Evolutionary conservation across 2,329 filamentous ascomycete genomes (phyloP).

Genomic region (Orbilia oligospora): DNA sequence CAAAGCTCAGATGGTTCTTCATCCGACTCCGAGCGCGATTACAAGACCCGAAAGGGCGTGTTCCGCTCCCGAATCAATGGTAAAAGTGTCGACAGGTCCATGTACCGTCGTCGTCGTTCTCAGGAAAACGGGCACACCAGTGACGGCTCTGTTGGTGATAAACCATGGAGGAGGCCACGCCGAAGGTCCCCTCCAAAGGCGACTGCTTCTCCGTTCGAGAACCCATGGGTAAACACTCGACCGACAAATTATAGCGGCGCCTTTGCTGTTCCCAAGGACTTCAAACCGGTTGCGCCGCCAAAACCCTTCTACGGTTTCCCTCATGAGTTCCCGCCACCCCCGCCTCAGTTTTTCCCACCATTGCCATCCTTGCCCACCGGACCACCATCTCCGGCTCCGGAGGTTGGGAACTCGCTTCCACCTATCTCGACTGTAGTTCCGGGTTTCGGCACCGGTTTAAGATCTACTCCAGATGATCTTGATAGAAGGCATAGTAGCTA

Average conservation of each 20-base stretch:
- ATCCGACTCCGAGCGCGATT: constrained; percentile 53
- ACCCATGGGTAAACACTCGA: constrained; percentile 42
- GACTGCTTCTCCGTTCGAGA: constrained; percentile 50
- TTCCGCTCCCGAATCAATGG: constrained; percentile 32
- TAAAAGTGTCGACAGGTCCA: constrained; percentile 23
- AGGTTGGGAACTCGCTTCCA: constrained; percentile 48
- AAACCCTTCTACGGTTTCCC: constrained; percentile 57
- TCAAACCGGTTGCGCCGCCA: constrained; percentile 44
- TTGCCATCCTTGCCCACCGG: constrained; percentile 41
- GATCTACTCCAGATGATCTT: constrained; percentile 5
- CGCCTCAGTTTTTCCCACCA: constrained; percentile 57
- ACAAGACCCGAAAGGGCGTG: constrained; percentile 42
- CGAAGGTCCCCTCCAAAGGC: constrained; percentile 31
- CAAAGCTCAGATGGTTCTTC: constrained; percentile 47
- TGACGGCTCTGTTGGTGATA: constrained; percentile 42
- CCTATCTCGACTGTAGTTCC: constrained; percentile 51
- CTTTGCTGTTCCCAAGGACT: constrained; percentile 39
- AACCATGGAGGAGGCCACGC: constrained; percentile 31
- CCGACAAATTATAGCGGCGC: constrained; percentile 24
- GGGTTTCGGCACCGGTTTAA: constrained; percentile 4
- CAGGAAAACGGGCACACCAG: constrained; percentile 46
- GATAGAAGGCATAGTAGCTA: constrained; percentile 54
- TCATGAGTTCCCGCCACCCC: constrained; percentile 54
- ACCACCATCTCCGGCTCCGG: constrained; percentile 37
- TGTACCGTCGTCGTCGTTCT: constrained; percentile 39